phyloP scores from a whole-genome alignment of 139 green algal species.

The Pleodorina starrii region DNA sequence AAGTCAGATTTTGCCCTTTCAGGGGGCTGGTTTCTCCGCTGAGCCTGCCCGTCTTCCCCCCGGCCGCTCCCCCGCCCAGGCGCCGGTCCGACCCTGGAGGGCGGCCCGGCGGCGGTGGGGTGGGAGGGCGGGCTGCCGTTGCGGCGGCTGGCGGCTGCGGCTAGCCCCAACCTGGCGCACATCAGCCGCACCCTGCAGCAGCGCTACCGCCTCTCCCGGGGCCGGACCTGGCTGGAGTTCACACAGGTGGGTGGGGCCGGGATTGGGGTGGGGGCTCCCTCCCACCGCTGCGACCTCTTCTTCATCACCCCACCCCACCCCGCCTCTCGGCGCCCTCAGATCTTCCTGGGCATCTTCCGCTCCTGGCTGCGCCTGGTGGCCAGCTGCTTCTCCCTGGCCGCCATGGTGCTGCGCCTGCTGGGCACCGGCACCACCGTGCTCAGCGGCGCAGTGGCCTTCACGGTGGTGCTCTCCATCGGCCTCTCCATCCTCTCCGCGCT shows the following conservation, averaged over 20 bases:
- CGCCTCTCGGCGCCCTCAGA: neutral
- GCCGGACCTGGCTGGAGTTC: slow-evolving; percentile 58
- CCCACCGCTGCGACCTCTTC: neutral
- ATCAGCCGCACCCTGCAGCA: slow-evolving; percentile 32
- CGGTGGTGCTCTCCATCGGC: slow-evolving; percentile 48
- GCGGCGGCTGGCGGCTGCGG: slow-evolving; percentile 36
- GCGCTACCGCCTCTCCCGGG: slow-evolving; percentile 31
- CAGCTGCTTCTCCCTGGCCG: neutral
- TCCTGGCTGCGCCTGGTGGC: slow-evolving; percentile 46
- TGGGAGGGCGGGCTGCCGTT: slow-evolving; percentile 46
- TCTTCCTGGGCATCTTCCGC: slow-evolving; percentile 52
- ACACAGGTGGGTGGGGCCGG: neutral
- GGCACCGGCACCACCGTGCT: slow-evolving; percentile 44
- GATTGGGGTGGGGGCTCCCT: neutral
- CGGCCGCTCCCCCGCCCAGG: no score
- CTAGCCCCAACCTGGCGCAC: neutral
- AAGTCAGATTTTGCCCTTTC: no score
- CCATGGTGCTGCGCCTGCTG: slow-evolving; percentile 26
- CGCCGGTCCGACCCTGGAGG: neutral
- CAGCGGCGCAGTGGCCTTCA: slow-evolving; percentile 53
- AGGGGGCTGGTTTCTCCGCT: no score
- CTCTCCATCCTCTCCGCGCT: slow-evolving; percentile 40
- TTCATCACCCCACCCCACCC: neutral
- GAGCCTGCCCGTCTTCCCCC: no score
- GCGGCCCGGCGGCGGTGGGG: slow-evolving; percentile 12